Conservation (phyloP, 2,329 filamentous ascomycete species). For the Aspergillus pseudonomiae region DNA sequence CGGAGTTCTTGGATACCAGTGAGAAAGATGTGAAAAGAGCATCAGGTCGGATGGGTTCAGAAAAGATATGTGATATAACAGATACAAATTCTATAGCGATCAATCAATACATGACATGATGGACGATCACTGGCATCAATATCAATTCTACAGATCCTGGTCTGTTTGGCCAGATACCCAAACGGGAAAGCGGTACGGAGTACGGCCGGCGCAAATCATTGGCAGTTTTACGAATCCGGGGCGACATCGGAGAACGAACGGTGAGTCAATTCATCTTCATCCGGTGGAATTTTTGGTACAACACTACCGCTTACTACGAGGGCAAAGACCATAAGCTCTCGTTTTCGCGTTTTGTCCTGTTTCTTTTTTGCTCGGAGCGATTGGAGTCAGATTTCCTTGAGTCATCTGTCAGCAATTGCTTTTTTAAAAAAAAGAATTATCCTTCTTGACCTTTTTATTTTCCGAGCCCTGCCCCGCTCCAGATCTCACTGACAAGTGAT, state of each 20-base stretch:
- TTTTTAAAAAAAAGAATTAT: background rate
- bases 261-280: slow-evolving; percentile 21
- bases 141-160: background rate
- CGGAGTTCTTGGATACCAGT: background rate
- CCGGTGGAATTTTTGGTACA: background rate
- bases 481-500: background rate
- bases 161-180: background rate
- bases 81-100: background rate
- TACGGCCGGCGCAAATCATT: background rate
- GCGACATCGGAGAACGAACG: slow-evolving; percentile 24
- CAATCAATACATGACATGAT: background rate
- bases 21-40: background rate
- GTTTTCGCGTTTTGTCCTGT: background rate
- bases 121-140: background rate
- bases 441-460: background rate
- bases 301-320: background rate
- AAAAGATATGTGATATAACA: background rate
- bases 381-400: background rate
- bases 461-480: background rate
- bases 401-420: slow-evolving; percentile 4
- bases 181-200: background rate
- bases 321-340: background rate
- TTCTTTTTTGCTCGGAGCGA: background rate
- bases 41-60: background rate
- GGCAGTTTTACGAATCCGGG: slow-evolving; percentile 1